These are phyloP conservation scores for Pecoramyces ruminantium DNA, from an alignment of 192 early-diverging fungal genomes.

Conservation along the genomic window DNA sequence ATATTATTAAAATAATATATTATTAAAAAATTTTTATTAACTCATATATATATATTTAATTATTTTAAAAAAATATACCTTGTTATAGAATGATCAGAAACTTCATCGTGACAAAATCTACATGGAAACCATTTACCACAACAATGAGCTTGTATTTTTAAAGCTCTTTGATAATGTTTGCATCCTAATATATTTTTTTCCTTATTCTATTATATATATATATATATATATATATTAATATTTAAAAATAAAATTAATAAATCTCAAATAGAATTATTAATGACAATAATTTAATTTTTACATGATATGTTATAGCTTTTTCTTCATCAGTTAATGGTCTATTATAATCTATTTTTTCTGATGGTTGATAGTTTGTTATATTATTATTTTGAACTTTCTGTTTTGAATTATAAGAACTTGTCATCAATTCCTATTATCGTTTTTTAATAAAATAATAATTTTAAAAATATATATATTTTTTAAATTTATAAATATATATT, in stretches of 20 bases:
- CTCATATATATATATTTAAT: neutral
- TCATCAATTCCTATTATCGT: slow-evolving; percentile 33
- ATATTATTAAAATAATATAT: neutral
- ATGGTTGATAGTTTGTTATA: slow-evolving; percentile 2
- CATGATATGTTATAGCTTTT: slow-evolving; percentile 21
- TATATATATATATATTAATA: too few relatives aligned
- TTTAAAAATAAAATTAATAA: too few relatives aligned
- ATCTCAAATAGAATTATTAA: too few relatives aligned
- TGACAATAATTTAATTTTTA: slow-evolving; percentile 1
- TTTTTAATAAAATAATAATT: too few relatives aligned
- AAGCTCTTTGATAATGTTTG: slow-evolving; percentile 57
- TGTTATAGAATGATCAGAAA: slow-evolving; percentile 43
- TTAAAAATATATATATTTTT: too few relatives aligned
- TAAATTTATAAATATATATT: too few relatives aligned
- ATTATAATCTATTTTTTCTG: slow-evolving; percentile 15
- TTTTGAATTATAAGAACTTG: slow-evolving; percentile 17
- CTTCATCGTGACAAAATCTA: slow-evolving; percentile 63
- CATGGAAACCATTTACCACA: slow-evolving; percentile 54
- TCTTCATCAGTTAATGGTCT: slow-evolving; percentile 20
- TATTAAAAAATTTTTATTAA: too few relatives aligned
- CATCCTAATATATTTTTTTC: slow-evolving; percentile 39
- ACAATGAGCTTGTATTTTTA: slow-evolving; percentile 57
- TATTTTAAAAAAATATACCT: slow-evolving; percentile 21
- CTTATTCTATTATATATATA: slow-evolving; percentile 19
- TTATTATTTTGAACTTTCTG: slow-evolving; percentile 11